Evolutionary conservation across 2,329 filamentous ascomycete genomes (phyloP).

Genomic region (Epichloe sylvatica): DNA sequence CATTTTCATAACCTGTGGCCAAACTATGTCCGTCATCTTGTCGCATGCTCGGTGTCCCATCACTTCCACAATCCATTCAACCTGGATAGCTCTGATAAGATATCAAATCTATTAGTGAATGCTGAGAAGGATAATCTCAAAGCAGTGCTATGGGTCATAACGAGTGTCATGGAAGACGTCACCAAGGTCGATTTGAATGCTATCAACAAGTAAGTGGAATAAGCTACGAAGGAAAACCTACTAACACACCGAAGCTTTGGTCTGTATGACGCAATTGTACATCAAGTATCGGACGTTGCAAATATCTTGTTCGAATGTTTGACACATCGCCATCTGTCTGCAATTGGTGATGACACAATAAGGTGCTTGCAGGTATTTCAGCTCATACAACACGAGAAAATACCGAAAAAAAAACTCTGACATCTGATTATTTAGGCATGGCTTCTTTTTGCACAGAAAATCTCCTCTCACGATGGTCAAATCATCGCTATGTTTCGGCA

Average conservation of each 20-base stretch:
- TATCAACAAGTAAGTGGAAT: conserved; percentile 35
- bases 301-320: conserved; percentile 25
- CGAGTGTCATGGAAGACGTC: conserved; percentile 22
- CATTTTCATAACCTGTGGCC: conserved; percentile 56
- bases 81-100: conserved; percentile 22
- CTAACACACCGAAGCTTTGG: conserved; percentile 18
- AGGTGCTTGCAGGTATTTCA: conserved; percentile 43
- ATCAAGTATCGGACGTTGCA: conserved; percentile 27
- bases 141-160: conserved; percentile 49
- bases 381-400: background rate
- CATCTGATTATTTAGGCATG: conserved; percentile 41
- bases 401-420: background rate
- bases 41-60: conserved; percentile 34
- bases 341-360: conserved; percentile 40
- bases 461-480: conserved; percentile 41
- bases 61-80: conserved; percentile 11
- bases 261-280: conserved; percentile 25
- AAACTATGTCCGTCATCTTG: conserved; percentile 48
- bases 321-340: conserved; percentile 13
- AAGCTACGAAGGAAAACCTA: background rate
- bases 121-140: conserved; percentile 34
- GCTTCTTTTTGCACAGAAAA: conserved; percentile 58
- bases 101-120: conserved; percentile 32
- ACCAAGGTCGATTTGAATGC: conserved; percentile 49
- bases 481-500: conserved; percentile 45